phyloP scores from a whole-genome alignment of 306 rosid species.

The Cucurbita moschata region DNA sequence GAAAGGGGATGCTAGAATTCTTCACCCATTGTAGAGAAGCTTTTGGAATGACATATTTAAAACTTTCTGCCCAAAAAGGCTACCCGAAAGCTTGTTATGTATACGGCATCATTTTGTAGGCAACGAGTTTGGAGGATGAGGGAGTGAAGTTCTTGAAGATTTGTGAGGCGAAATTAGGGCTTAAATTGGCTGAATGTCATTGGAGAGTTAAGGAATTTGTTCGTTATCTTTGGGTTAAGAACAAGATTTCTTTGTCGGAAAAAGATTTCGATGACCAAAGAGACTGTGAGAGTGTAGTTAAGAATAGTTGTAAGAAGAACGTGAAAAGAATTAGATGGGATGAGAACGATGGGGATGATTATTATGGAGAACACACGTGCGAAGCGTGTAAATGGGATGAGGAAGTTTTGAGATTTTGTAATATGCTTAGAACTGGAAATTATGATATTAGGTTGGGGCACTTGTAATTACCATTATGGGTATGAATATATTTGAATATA shows the following conservation, averaged over 20 bases:
- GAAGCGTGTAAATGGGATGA: background rate
- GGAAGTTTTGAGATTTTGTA: background rate
- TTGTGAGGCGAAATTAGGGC: background rate
- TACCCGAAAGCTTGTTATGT: conserved; percentile 18
- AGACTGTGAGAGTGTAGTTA: background rate
- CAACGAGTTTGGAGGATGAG: background rate
- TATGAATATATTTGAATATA: too few relatives aligned
- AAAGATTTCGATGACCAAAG: background rate
- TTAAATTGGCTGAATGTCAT: background rate
- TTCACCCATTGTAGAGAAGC: background rate
- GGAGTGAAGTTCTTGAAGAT: conserved; percentile 7
- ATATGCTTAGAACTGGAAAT: background rate
- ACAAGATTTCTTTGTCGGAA: background rate
- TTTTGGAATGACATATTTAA: conserved; percentile 15
- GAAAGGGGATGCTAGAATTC: conserved; percentile 27
- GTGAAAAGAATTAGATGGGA: background rate
- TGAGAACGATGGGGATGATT: background rate
- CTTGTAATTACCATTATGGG: too few relatives aligned
- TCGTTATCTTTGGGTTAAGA: conserved; percentile 17
- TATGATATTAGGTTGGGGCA: too few relatives aligned
- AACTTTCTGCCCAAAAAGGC: conserved; percentile 12
- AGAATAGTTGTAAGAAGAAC: background rate
- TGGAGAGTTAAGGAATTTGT: conserved; percentile 12
- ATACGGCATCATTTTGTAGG: conserved; percentile 18
- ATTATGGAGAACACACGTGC: background rate